phyloP scores from a whole-genome alignment of 2,329 filamentous ascomycete species.

The Paracoccidioides brasiliensis region DNA sequence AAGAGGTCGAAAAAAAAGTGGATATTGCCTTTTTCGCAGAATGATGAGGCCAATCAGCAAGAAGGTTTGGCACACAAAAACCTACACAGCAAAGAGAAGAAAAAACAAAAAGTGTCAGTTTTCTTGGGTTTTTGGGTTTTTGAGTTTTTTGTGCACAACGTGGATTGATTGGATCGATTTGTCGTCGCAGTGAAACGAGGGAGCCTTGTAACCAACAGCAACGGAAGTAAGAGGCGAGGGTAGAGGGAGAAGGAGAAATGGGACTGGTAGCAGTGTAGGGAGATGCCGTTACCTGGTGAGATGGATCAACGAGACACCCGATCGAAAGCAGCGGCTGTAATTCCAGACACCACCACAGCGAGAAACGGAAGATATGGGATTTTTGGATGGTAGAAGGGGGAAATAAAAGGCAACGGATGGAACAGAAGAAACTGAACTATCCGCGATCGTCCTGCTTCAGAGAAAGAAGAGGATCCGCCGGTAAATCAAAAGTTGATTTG shows the following conservation, averaged over 20 bases:
- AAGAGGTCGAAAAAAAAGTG: neutral
- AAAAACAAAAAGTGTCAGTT: neutral
- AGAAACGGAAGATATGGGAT: slow-evolving; percentile 4
- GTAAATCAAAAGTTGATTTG: slow-evolving; percentile 4
- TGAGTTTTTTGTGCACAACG: neutral
- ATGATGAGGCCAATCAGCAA: neutral
- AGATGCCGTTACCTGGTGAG: neutral
- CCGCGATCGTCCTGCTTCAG: slow-evolving; percentile 15
- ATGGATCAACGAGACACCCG: slow-evolving; percentile 1
- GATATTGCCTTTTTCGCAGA: neutral
- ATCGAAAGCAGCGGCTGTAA: slow-evolving; percentile 6
- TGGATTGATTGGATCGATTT: neutral
- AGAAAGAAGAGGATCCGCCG: slow-evolving; percentile 13
- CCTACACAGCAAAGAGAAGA: neutral
- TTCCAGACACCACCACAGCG: slow-evolving; percentile 7
- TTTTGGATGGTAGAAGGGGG: neutral
- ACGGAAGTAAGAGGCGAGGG: neutral
- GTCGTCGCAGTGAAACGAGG: neutral
- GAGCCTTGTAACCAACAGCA: neutral
- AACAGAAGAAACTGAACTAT: slow-evolving; percentile 11
- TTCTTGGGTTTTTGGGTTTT: neutral
- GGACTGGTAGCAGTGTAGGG: neutral
- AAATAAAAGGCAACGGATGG: slow-evolving; percentile 9
- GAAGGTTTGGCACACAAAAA: neutral
- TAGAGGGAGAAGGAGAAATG: neutral